Base-by-base conservation (phyloP, 768 basidiomycete species). In the Crassisporium funariophilum region DNA sequence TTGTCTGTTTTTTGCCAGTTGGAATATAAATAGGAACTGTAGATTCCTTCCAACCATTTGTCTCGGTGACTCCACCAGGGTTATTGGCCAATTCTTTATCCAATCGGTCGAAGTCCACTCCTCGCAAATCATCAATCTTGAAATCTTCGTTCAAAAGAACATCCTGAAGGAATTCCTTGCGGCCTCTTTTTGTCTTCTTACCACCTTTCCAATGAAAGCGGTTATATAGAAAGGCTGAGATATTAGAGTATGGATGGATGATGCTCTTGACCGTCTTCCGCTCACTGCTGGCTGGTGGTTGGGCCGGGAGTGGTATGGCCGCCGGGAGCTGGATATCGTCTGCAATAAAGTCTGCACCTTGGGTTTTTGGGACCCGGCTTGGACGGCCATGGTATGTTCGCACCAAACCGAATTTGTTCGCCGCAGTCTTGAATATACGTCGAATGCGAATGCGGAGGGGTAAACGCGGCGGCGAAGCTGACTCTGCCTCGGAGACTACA, bases 181-280 rank as follows among this genome's bases (percentile, higher is more conserved):
- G 41, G 40, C 25, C 20, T 33, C 31, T 46, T 16, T 54, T 49
- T 19, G 54, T 56, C 22, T 56, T 51, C 25, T 47, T 48, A 6
- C 50, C 47, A 6, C 52, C 54, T 8, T 56, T 50, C 59, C 56
- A 58, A 44, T 50, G 50, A 49, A 52, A 56, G 22, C 50, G 37
- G 24, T 61, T 61, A 44, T 59, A 54, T n/a, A 54, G 35, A 40
- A 61, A 61, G 1, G 58, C 50, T 10, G 50, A 56, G 7, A 53
- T 16, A 37, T 60, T 61, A 4, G 54, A 58, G 41, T 63, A 61
- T 6, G 58, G 60, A 47, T 49, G 47, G 40, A 60, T 60, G 43
- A 60, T 58, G 20, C 45, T 34, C 23, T 41, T 22, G 22, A 51
- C 24, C 25, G 27, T 50, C 34, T 35, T 37, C 11, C 4, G 8